These are phyloP conservation scores for Remersonia thermophila DNA, from an alignment of 2,329 filamentous ascomycete species.

Conservation along the genomic window DNA sequence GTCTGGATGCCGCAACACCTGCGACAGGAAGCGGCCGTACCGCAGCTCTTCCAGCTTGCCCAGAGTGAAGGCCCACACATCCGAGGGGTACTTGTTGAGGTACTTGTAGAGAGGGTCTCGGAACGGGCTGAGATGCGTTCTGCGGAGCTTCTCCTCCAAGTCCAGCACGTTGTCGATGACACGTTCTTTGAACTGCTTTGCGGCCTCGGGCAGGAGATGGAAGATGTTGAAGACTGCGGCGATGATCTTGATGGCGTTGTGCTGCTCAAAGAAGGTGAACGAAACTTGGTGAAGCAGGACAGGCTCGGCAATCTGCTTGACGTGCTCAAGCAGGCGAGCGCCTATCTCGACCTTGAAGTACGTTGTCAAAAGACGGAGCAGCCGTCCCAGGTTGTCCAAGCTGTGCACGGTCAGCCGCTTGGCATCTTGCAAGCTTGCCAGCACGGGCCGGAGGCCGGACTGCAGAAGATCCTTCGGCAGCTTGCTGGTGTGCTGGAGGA, in stretches of 20 bases:
- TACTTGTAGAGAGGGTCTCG: constrained; percentile 82
- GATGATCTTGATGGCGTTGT: constrained; percentile 85
- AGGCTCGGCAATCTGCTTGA: constrained; percentile 79
- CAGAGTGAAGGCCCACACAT: constrained; percentile 73
- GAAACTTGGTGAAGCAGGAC: constrained; percentile 75
- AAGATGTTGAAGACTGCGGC: constrained; percentile 94
- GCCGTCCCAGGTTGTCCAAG: constrained; percentile 76
- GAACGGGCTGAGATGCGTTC: constrained; percentile 87
- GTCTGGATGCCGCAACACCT: constrained; percentile 64
- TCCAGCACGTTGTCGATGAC: constrained; percentile 85
- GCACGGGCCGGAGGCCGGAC: constrained; percentile 83
- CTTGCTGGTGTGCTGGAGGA: constrained; percentile 79
- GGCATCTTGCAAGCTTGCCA: constrained; percentile 90
- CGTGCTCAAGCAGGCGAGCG: constrained; percentile 80
- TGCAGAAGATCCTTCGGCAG: constrained; percentile 91
- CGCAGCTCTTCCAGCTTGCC: constrained; percentile 69
- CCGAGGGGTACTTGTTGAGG: constrained; percentile 81
- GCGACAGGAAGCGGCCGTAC: constrained; percentile 83
- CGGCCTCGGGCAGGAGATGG: constrained; percentile 82
- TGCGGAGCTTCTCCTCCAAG: constrained; percentile 69
- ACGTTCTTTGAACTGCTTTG: constrained; percentile 80
- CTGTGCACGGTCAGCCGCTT: constrained; percentile 81
- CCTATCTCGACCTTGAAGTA: constrained; percentile 99
- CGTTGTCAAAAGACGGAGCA: constrained; percentile 84
- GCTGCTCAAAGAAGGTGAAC: constrained; percentile 89